phyloP scores from a whole-genome alignment of 2,329 filamentous ascomycete genomes.

The Xylaria digitata region DNA sequence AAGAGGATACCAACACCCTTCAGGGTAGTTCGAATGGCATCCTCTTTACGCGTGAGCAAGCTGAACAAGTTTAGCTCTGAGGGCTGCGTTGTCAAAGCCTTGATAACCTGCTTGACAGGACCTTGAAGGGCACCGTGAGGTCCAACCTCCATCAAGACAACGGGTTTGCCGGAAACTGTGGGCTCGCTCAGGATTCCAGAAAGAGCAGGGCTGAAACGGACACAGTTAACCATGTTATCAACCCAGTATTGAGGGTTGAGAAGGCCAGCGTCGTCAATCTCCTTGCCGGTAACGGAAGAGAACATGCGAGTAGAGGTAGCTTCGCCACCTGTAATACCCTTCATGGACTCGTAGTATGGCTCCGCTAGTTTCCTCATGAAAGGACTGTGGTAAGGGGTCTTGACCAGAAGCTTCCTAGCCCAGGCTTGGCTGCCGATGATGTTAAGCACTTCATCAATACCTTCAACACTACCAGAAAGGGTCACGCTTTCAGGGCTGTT shows the following conservation, averaged over 20 bases:
- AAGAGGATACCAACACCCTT: slow-evolving; percentile 46
- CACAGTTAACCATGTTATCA: slow-evolving; percentile 51
- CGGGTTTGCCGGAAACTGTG: slow-evolving; percentile 39
- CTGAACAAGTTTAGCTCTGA: slow-evolving; percentile 45
- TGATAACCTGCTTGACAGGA: slow-evolving; percentile 51
- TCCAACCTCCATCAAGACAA: slow-evolving; percentile 51
- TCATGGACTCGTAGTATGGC: slow-evolving; percentile 49
- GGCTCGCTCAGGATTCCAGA: slow-evolving; percentile 37
- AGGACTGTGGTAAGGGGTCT: slow-evolving; percentile 58
- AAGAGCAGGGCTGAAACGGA: slow-evolving; percentile 53
- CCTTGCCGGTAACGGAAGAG: slow-evolving; percentile 46
- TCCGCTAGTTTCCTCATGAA: slow-evolving; percentile 54
- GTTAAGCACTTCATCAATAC: slow-evolving; percentile 47
- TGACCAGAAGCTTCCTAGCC: slow-evolving; percentile 54
- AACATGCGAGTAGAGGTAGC: slow-evolving; percentile 42
- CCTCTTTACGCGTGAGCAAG: slow-evolving; percentile 48
- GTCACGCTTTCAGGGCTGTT: slow-evolving; percentile 49
- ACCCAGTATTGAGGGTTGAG: slow-evolving; percentile 47
- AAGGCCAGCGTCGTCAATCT: slow-evolving; percentile 42
- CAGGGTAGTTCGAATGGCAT: slow-evolving; percentile 47
- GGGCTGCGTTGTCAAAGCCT: slow-evolving; percentile 44
- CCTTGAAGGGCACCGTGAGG: slow-evolving; percentile 53
- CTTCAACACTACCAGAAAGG: slow-evolving; percentile 46
- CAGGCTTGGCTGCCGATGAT: slow-evolving; percentile 48
- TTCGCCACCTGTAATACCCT: slow-evolving; percentile 37